Percentiles rank a stretch among this genome's conserved stretches.
These are phyloP conservation scores for Hypholoma sublateritium DNA, from an alignment of 768 basidiomycete genomes.

Conservation along the genomic window DNA sequence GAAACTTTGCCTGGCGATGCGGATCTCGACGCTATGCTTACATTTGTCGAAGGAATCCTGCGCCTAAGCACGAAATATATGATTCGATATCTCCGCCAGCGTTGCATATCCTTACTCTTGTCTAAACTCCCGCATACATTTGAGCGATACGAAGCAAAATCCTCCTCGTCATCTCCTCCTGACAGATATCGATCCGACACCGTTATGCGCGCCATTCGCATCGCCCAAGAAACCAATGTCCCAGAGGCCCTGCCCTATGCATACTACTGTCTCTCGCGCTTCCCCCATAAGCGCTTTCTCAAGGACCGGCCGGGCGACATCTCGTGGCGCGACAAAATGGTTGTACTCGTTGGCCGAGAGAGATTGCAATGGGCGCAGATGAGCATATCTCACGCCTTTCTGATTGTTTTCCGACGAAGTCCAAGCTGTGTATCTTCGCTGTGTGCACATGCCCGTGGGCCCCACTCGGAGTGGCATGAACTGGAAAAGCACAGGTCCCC, in stretches of 20 bases:
- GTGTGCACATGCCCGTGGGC: constrained; percentile 35
- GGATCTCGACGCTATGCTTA: constrained; percentile 44
- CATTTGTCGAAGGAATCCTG: constrained; percentile 51
- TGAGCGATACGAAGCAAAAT: constrained; percentile 32
- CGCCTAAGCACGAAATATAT: constrained; percentile 67
- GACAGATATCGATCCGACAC: constrained; percentile 37
- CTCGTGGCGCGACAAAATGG: constrained; percentile 38
- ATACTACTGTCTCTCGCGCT: constrained; percentile 48
- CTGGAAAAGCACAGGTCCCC: constrained; percentile 34
- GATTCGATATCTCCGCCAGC: constrained; percentile 48
- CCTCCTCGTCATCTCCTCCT: constrained; percentile 12
- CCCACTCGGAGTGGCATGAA: constrained; percentile 44
- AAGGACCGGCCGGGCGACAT: constrained; percentile 34
- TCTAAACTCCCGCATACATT: constrained; percentile 39
- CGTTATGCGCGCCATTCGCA: constrained; percentile 42
- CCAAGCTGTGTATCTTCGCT: constrained; percentile 28
- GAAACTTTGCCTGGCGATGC: constrained; percentile 31
- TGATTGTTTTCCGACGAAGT: constrained; percentile 37
- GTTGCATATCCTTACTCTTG: constrained; percentile 50
- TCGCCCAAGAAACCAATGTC: constrained; percentile 41
- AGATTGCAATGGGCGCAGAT: constrained; percentile 40
- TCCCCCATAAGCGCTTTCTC: constrained; percentile 37
- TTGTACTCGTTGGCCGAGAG: constrained; percentile 41
- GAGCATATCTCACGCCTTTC: constrained; percentile 40
- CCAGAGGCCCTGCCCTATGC: constrained; percentile 45